Conservation (phyloP, 129 eudicot genomes). For the Pittosporum tobira region DNA sequence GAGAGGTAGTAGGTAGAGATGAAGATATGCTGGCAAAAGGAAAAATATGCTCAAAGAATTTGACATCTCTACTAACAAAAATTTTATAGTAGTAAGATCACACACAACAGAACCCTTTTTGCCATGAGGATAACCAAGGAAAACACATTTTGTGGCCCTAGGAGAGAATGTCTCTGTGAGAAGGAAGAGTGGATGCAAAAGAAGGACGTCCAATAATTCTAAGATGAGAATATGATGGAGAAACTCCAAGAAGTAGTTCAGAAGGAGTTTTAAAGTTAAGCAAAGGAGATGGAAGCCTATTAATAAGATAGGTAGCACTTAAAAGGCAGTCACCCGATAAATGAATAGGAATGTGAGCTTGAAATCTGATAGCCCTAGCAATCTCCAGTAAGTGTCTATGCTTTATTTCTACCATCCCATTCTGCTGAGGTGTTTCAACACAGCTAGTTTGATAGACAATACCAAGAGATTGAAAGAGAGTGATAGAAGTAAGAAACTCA, state of each 20-base stretch:
- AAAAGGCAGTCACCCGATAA: not conserved
- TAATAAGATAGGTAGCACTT: not conserved
- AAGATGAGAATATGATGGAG: not conserved
- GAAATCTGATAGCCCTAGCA: not conserved
- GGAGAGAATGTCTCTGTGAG: not conserved
- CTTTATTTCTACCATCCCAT: no score
- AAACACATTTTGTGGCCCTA: not conserved
- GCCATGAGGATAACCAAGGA: no score
- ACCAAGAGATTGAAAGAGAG: not conserved
- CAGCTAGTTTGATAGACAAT: not conserved
- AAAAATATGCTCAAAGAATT: no score
- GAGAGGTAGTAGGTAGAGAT: no score
- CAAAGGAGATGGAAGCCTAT: not conserved
- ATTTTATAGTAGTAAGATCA: no score
- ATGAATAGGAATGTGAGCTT: not conserved
- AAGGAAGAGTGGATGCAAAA: not conserved
- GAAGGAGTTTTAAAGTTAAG: not conserved
- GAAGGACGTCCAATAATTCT: not conserved
- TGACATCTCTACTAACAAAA: no score
- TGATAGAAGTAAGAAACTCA: not conserved
- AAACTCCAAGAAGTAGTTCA: not conserved
- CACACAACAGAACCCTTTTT: no score
- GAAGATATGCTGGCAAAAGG: no score
- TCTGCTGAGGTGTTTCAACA: not conserved
- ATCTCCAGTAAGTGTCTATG: not conserved